A percentile compares a stretch with the other conserved stretches of the same genome.
Conservation (phyloP, 495 filamentous ascomycete species). For the Podospora pseudocomata region DNA sequence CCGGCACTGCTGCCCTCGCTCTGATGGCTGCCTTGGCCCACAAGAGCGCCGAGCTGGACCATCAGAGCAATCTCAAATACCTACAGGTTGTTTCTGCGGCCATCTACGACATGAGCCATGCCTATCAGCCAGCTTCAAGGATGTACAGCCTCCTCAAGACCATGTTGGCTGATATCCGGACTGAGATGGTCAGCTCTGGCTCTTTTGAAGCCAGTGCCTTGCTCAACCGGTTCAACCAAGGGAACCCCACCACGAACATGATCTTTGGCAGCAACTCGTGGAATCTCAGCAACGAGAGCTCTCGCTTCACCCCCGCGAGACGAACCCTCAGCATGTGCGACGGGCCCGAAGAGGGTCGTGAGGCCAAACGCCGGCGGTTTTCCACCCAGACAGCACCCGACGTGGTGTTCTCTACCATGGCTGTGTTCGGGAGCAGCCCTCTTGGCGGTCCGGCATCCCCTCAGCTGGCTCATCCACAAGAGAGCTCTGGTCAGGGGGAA, state of each 20-base stretch:
- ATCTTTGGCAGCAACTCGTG: constrained; percentile 17
- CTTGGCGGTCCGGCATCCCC: constrained; percentile 7
- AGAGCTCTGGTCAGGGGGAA: constrained; percentile 1
- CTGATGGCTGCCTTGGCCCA: constrained; percentile 49
- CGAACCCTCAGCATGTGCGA: neutral
- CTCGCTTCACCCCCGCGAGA: neutral
- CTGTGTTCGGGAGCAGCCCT: constrained; percentile 4
- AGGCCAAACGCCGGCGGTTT: constrained; percentile 22
- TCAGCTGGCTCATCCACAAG: constrained; percentile 9
- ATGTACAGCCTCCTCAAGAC: constrained; percentile 37
- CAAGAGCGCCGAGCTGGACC: constrained; percentile 32
- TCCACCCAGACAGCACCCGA: constrained; percentile 15
- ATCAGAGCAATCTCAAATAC: constrained; percentile 33
- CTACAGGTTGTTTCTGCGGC: constrained; percentile 36
- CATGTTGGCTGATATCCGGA: constrained; percentile 35
- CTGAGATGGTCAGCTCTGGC: constrained; percentile 26
- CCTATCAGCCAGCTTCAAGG: constrained; percentile 37
- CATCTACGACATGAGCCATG: constrained; percentile 44
- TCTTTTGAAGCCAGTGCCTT: constrained; percentile 10
- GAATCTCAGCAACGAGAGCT: neutral
- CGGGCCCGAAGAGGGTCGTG: constrained; percentile 12
- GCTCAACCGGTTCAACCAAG: constrained; percentile 9
- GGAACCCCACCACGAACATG: constrained; percentile 2
- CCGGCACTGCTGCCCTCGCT: constrained; percentile 50
- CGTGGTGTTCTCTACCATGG: neutral